Percentiles rank a stretch among this genome's conserved stretches.
These are phyloP conservation scores for Diplogelasinospora grovesii DNA, from an alignment of 495 filamentous ascomycete genomes.

Conservation along the genomic window DNA sequence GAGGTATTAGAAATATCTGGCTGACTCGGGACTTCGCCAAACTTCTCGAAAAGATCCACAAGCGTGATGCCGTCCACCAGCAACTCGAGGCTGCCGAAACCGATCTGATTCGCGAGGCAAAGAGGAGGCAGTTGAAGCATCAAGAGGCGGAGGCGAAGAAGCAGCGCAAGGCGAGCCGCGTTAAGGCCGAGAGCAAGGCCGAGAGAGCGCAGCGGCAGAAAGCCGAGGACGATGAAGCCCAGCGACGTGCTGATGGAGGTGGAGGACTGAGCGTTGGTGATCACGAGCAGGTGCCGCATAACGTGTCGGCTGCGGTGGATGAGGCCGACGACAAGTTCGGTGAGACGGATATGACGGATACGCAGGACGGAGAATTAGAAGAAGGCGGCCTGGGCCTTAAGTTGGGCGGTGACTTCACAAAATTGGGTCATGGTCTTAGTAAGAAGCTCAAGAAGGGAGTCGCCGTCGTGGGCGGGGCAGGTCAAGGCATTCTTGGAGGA, in stretches of 20 bases:
- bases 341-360: conserved; percentile 17
- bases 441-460: conserved; percentile 35
- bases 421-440: conserved; percentile 31
- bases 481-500: conserved; percentile 39
- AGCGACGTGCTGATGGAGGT: conserved; percentile 54
- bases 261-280: conserved; percentile 75
- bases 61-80: conserved; percentile 62
- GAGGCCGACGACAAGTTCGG: conserved; percentile 28
- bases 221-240: conserved; percentile 49
- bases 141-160: conserved; percentile 57
- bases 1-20: conserved; percentile 94
- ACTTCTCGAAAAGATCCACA: conserved; percentile 77
- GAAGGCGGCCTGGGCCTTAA: conserved; percentile 14
- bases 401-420: conserved; percentile 24
- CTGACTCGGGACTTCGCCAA: conserved; percentile 88
- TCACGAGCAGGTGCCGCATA: conserved; percentile 72
- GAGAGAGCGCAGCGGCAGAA: conserved; percentile 42
- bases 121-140: conserved; percentile 66
- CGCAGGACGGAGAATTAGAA: conserved; percentile 24
- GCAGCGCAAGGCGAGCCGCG: conserved; percentile 41
- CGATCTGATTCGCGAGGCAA: conserved; percentile 68
- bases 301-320: conserved; percentile 57
- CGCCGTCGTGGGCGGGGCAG: conserved; percentile 27
- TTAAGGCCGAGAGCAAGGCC: conserved; percentile 42
- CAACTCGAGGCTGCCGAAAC: conserved; percentile 79